A percentile compares a stretch with the other conserved stretches of the same genome.
phyloP scores from a whole-genome alignment of 495 filamentous ascomycete species.

The Aspergillus nidulans region DNA sequence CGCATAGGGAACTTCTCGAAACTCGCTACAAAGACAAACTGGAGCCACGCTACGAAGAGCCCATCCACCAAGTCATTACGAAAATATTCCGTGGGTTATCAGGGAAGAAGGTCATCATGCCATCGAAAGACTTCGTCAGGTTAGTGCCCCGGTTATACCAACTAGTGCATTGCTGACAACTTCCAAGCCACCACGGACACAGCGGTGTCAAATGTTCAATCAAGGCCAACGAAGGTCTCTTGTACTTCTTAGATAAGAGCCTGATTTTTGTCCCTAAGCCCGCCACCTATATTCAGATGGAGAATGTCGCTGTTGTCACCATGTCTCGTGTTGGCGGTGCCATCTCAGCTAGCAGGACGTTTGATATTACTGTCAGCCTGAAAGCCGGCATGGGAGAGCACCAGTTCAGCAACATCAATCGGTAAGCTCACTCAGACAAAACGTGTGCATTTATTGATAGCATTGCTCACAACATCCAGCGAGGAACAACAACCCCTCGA shows the following conservation, averaged over 20 bases:
- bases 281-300: constrained; percentile 91
- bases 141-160: constrained; percentile 21
- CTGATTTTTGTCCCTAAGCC: constrained; percentile 99
- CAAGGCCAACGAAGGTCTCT: constrained; percentile 95
- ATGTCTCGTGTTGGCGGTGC: constrained; percentile 96
- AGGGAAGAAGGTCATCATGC: constrained; percentile 88
- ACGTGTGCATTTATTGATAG: neutral
- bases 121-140: constrained; percentile 87
- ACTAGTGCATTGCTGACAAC: neutral
- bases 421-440: constrained; percentile 39
- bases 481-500: constrained; percentile 96
- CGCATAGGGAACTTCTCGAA: constrained; percentile 55
- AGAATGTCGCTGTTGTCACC: constrained; percentile 80
- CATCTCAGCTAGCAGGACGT: constrained; percentile 88
- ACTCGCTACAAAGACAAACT: constrained; percentile 88
- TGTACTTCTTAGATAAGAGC: constrained; percentile 96
- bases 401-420: constrained; percentile 98
- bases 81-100: constrained; percentile 91
- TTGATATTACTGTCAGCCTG: constrained; percentile 89
- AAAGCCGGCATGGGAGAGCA: constrained; percentile 75
- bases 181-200: constrained; percentile 75
- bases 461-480: constrained; percentile 30
- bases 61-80: constrained; percentile 84
- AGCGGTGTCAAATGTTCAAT: constrained; percentile 98
- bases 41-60: constrained; percentile 80